Evolutionary conservation across 768 basidiomycete species (phyloP).

Genomic region (Xerocomellus dryophilus): DNA sequence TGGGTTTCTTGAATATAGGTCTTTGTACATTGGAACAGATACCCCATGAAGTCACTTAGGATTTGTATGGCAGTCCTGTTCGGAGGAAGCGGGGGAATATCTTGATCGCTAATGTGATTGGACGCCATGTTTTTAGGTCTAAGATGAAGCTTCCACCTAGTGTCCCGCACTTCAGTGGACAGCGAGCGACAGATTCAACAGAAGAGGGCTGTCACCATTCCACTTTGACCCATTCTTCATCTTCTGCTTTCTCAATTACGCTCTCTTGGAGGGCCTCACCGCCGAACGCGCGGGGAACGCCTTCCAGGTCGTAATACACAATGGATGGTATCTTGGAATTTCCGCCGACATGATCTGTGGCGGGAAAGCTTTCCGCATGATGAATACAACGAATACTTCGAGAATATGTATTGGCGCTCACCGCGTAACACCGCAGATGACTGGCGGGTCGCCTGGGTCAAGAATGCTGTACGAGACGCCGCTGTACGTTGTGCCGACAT

Average conservation of each 20-base stretch:
- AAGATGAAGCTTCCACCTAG: constrained; percentile 38
- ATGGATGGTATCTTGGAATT: constrained; percentile 51
- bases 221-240: constrained; percentile 30
- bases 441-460: constrained; percentile 29
- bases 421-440: constrained; percentile 25
- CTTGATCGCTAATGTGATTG: constrained; percentile 27
- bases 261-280: constrained; percentile 42
- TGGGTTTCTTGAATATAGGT: constrained; percentile 47
- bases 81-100: constrained; percentile 44
- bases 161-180: constrained; percentile 4
- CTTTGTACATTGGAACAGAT: constrained; percentile 42
- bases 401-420: constrained; percentile 3
- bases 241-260: constrained; percentile 39
- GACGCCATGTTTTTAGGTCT: constrained; percentile 25
- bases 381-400: background rate
- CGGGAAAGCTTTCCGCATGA: constrained; percentile 40
- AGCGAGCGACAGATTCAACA: background rate
- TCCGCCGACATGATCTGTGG: constrained; percentile 43
- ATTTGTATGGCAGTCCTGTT: constrained; percentile 43
- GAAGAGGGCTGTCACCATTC: constrained; percentile 28
- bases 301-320: constrained; percentile 43
- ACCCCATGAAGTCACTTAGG: constrained; percentile 48
- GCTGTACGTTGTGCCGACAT: constrained; percentile 52
- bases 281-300: constrained; percentile 41
- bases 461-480: constrained; percentile 44